Base-by-base conservation (phyloP, 2,329 filamentous ascomycete genomes). In the Pseudopithomyces chartarum region DNA sequence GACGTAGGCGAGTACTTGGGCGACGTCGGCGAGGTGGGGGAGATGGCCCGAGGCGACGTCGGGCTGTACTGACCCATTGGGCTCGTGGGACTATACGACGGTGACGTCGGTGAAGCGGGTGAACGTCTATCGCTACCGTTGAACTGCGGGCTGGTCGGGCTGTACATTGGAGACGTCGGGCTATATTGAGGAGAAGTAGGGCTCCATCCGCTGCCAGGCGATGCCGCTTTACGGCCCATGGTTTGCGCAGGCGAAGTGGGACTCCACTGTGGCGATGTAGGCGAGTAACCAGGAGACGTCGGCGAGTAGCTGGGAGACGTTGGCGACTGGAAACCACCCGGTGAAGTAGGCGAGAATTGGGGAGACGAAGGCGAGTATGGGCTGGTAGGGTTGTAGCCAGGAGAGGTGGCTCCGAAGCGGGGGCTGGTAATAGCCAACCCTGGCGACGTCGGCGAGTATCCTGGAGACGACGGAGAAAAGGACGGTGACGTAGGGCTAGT, bases 61-160 rank as follows among this genome's bases (percentile, higher is more conserved):
- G 77, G 76, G 13, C 74, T 77, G 76, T 89, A 90, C 20, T 48
- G 45, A 19, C 45, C 45, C 45, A 48, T 48, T n/a, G 75, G 87
- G 50, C 85, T 88, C 3, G 87, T 85, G n/a, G 87, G 88, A 68
- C 86, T 89, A 77, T 91, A 91, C 68, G 83, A 87, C 54, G 89
- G 88, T 63, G 86, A 89, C 6, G 87, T 87, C 2, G 88, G 87
- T 3, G 87, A 88, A 44, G 80, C 79, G 63, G 82, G 82, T 5
- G 70, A 73, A 33, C 70, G 69, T 60, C 68, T 68, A 56, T 74
- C 68, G 40, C 69, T 69, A 54, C 64, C 64, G 44, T 65, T 65
- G 54, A 75, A 76, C 49, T 81, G 76, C 22, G 79, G 79, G 57
- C 82, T 85, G 36, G 81, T 83, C 20, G 83, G 82, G 33, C 82